phyloP scores from a whole-genome alignment of 1,139 yeast species.

The Geotrichum carabidarum region DNA sequence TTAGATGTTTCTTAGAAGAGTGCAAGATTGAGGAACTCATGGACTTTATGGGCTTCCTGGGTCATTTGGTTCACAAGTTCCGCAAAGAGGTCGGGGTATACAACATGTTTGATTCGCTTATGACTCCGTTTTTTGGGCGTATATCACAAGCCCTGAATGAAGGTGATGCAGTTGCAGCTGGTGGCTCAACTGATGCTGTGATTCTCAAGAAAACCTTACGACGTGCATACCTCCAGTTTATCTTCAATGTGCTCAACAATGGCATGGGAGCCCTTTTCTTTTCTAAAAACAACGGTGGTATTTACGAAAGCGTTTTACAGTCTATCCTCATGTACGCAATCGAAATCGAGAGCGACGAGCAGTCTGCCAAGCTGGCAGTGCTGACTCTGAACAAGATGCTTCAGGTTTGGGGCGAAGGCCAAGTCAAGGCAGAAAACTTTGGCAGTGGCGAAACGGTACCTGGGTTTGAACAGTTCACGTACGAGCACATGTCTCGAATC shows the following conservation, averaged over 20 bases:
- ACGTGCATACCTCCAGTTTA: conserved; percentile 62
- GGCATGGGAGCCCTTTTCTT: conserved; percentile 73
- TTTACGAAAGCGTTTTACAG: conserved; percentile 59
- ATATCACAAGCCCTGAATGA: conserved; percentile 53
- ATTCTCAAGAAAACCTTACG: conserved; percentile 47
- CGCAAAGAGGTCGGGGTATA: conserved; percentile 63
- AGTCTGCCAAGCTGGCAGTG: conserved; percentile 64
- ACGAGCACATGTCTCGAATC: conserved; percentile 62
- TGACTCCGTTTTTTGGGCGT: conserved; percentile 68
- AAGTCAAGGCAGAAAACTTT: conserved; percentile 54
- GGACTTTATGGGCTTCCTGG: conserved; percentile 79
- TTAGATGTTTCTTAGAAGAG: conserved; percentile 67
- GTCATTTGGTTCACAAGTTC: conserved; percentile 80
- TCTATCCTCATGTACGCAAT: conserved; percentile 64
- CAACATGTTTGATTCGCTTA: conserved; percentile 63
- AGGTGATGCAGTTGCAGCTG: conserved; percentile 33
- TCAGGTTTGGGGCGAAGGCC: conserved; percentile 63
- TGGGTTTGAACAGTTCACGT: conserved; percentile 62
- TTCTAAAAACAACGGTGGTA: conserved; percentile 57
- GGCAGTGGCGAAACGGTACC: conserved; percentile 56
- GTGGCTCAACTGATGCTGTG: conserved; percentile 43
- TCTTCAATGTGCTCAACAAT: conserved; percentile 68
- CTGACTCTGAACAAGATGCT: conserved; percentile 65
- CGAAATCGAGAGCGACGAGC: conserved; percentile 42
- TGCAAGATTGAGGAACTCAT: conserved; percentile 61